Percentiles rank a stretch among this genome's conserved stretches.
Conservation (phyloP, 495 filamentous ascomycete genomes). For the Penicillium bovifimosum region DNA sequence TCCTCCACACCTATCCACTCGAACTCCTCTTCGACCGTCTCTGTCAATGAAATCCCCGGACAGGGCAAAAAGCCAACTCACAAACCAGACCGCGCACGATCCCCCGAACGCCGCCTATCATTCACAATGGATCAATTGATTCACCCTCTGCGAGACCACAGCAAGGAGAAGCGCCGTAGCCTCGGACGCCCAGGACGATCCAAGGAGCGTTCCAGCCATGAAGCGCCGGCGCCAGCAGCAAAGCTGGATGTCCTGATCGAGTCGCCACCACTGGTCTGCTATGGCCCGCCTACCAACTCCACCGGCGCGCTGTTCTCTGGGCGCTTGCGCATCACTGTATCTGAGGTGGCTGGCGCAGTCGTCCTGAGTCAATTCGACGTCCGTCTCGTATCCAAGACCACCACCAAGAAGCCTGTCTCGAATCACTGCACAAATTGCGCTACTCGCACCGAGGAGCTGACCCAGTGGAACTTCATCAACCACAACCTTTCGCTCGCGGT, state of each 20-base stretch:
- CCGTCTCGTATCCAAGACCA: slow-evolving; percentile 57
- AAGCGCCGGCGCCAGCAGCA: slow-evolving; percentile 36
- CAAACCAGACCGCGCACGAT: slow-evolving; percentile 28
- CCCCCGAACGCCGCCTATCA: slow-evolving; percentile 42
- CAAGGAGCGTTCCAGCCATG: slow-evolving; percentile 33
- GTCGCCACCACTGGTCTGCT: slow-evolving; percentile 83
- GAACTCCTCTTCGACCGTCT: slow-evolving; percentile 38
- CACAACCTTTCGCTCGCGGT: slow-evolving; percentile 57
- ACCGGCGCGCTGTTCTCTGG: slow-evolving; percentile 86
- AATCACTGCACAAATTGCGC: slow-evolving; percentile 72
- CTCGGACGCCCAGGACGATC: slow-evolving; percentile 35
- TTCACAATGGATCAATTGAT: slow-evolving; percentile 43
- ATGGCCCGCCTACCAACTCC: slow-evolving; percentile 66
- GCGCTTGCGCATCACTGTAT: slow-evolving; percentile 67
- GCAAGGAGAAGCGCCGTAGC: slow-evolving; percentile 41
- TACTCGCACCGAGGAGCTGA: slow-evolving; percentile 61
- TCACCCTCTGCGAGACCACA: slow-evolving; percentile 40
- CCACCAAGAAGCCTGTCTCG: slow-evolving; percentile 73
- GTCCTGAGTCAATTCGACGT: slow-evolving; percentile 67
- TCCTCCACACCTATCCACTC: slow-evolving; percentile 36
- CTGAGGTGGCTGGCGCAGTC: slow-evolving; percentile 48
- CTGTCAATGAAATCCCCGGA: slow-evolving; percentile 37
- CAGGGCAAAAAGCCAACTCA: slow-evolving; percentile 33
- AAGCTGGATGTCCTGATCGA: slow-evolving; percentile 75
- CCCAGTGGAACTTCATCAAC: slow-evolving; percentile 71